Percentiles rank a stretch among this genome's conserved stretches.
phyloP scores from a whole-genome alignment of 345 rosid species.

The Acer saccharum region DNA sequence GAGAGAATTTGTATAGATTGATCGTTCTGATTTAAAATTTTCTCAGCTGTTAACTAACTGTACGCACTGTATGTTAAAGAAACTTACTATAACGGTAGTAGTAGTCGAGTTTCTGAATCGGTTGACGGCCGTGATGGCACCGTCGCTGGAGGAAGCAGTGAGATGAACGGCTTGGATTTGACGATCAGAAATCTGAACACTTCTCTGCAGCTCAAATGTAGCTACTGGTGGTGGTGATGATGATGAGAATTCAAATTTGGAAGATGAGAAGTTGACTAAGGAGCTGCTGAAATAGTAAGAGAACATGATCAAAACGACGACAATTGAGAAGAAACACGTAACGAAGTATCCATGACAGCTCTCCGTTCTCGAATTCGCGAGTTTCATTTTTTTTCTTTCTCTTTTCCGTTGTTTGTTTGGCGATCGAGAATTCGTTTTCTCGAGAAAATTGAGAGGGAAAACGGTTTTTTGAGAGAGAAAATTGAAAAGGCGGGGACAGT shows the following conservation, averaged over 20 bases:
- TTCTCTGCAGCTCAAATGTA: slow-evolving; percentile 33
- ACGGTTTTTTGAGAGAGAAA: background rate
- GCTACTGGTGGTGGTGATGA: slow-evolving; percentile 16
- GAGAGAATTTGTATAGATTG: background rate
- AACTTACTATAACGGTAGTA: slow-evolving; percentile 14
- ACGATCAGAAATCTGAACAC: slow-evolving; percentile 26
- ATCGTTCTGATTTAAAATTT: background rate
- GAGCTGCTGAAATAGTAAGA: slow-evolving; percentile 28
- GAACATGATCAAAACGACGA: slow-evolving; percentile 17
- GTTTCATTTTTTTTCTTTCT: background rate
- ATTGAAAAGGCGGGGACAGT: background rate
- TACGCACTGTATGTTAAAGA: background rate
- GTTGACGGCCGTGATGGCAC: slow-evolving; percentile 12
- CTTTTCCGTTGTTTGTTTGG: slow-evolving; percentile 22
- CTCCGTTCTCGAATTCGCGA: background rate
- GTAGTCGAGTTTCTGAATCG: slow-evolving; percentile 19
- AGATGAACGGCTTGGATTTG: slow-evolving; percentile 34
- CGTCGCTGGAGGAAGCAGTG: slow-evolving; percentile 10
- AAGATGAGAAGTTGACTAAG: slow-evolving; percentile 25
- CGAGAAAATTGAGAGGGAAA: slow-evolving; percentile 20
- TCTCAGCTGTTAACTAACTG: background rate
- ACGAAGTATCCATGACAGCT: background rate
- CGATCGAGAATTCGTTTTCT: slow-evolving; percentile 16
- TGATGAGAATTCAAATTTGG: slow-evolving; percentile 21
- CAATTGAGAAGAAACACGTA: slow-evolving; percentile 27